Percentiles rank a stretch among this genome's conserved stretches.
These are phyloP conservation scores for Exophiala sp. DNA, from an alignment of 2,329 filamentous ascomycete species.

Conservation along the genomic window DNA sequence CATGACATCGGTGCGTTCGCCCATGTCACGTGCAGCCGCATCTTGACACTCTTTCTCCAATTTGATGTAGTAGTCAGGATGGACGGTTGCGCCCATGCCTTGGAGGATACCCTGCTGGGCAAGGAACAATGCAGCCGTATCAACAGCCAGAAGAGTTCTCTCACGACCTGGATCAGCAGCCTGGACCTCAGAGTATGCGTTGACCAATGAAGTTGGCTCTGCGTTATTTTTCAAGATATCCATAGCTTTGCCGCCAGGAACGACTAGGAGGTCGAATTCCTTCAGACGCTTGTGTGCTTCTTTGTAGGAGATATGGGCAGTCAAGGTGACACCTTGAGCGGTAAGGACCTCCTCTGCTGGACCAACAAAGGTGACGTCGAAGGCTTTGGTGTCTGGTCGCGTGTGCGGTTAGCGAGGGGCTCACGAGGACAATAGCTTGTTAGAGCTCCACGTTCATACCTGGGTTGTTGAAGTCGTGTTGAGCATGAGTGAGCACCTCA, in stretches of 20 bases:
- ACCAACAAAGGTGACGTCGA: conserved; percentile 53
- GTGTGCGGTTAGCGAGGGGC: conserved; percentile 25
- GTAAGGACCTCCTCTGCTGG: conserved; percentile 47
- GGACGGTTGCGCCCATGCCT: conserved; percentile 76
- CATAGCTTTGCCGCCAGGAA: conserved; percentile 65
- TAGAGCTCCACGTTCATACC: conserved; percentile 40
- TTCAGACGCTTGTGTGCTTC: conserved; percentile 70
- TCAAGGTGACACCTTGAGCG: conserved; percentile 64
- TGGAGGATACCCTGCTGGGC: conserved; percentile 73
- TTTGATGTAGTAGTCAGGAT: conserved; percentile 74
- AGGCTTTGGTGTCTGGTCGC: conserved; percentile 48
- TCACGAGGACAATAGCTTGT: conserved; percentile 44
- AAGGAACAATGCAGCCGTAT: conserved; percentile 74
- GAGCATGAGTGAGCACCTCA: conserved; percentile 54
- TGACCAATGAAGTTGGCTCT: conserved; percentile 69
- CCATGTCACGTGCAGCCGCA: conserved; percentile 64
- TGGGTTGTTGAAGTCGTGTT: conserved; percentile 53
- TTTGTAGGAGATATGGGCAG: conserved; percentile 72
- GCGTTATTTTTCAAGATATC: conserved; percentile 58
- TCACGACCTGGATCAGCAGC: conserved; percentile 74
- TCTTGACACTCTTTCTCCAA: conserved; percentile 80
- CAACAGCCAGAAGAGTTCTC: conserved; percentile 76
- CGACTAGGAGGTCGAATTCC: conserved; percentile 75
- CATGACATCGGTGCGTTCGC: conserved; percentile 76
- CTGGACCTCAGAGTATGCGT: conserved; percentile 73